Evolutionary conservation across 495 filamentous ascomycete species (phyloP).

Genomic region (Penicillium lagena): DNA sequence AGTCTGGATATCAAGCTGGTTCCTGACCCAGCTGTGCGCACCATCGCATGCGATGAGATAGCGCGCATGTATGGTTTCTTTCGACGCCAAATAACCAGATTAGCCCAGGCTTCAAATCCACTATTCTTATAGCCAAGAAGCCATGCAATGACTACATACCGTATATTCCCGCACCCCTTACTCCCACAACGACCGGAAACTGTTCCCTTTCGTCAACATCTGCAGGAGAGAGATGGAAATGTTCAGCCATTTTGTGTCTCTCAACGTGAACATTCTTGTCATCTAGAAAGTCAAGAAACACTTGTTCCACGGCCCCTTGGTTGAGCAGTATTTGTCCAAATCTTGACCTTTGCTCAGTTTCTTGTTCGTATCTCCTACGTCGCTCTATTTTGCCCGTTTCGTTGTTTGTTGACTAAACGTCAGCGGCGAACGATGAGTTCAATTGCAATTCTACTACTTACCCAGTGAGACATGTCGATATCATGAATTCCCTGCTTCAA

Average conservation of each 20-base stretch:
- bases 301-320: slow-evolving; percentile 11
- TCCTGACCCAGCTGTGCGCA: slow-evolving; percentile 13
- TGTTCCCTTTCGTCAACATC: background rate
- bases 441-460: background rate
- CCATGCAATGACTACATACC: background rate
- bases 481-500: slow-evolving; percentile 56
- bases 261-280: slow-evolving; percentile 1
- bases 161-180: background rate
- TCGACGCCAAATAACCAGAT: background rate
- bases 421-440: too few relatives aligned
- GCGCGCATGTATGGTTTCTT: slow-evolving; percentile 14
- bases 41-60: slow-evolving; percentile 24
- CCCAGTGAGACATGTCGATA: slow-evolving; percentile 52
- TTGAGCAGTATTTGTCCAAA: slow-evolving; percentile 10
- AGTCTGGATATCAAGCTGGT: slow-evolving; percentile 9
- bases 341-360: background rate
- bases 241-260: background rate
- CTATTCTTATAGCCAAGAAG: background rate
- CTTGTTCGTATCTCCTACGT: background rate
- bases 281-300: slow-evolving; percentile 4
- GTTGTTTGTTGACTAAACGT: background rate
- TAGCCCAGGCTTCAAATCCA: background rate
- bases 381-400: slow-evolving; percentile 1
- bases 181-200: slow-evolving; percentile 4
- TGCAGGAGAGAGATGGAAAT: background rate